Evolutionary conservation across 164 flowering plant species (phyloP), one percentile per base, ranked within the genome.

Genomic region (Magnolia sinica): DNA sequence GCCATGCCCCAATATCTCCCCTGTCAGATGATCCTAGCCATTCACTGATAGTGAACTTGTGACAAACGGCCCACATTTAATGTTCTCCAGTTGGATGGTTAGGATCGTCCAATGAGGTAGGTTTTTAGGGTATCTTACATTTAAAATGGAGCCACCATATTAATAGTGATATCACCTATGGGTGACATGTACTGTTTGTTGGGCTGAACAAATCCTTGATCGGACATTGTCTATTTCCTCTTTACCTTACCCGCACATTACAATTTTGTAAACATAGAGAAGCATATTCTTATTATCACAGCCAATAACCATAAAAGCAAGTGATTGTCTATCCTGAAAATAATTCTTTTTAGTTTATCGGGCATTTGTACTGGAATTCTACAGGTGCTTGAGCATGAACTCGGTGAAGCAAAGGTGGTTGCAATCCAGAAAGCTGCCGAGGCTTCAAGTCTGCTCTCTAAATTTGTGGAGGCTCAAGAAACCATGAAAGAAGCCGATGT

Each of bases 391-490:
- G 91, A 89, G 80, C 70, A 67, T 73, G 93, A 94, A 81, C 82
- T 91, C 52, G 81, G 83, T 81, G 89, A 89, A 73, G 88, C 94
- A 71, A 88, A 84, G 83, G 74, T 83, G 49, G 74, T 74, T 81
- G 89, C 89, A 19, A 85, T 82, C 11, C 89, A 92, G 85, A 90
- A 89, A 84, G 70, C 82, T 49, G 90, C 89, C 9, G 98, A 96
- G 81, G 89, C 91, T 80, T 86, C 88, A 61, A 85, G 89, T 74
- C 68, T 92, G 71, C 81, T 89, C 78, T 84, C 87, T 66, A 92
- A 90, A 82, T 90, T 90, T 89, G 94, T 85, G 80, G 97, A 93
- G 82, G 93, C 89, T 58, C 97, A 93, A 75, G 88, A 87, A 24
- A 89, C 90, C 49, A 85, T 93, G 79, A 82, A 81, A 79, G 97